Base-by-base conservation (phyloP, 306 rosid genomes). In the Vicia villosa region DNA sequence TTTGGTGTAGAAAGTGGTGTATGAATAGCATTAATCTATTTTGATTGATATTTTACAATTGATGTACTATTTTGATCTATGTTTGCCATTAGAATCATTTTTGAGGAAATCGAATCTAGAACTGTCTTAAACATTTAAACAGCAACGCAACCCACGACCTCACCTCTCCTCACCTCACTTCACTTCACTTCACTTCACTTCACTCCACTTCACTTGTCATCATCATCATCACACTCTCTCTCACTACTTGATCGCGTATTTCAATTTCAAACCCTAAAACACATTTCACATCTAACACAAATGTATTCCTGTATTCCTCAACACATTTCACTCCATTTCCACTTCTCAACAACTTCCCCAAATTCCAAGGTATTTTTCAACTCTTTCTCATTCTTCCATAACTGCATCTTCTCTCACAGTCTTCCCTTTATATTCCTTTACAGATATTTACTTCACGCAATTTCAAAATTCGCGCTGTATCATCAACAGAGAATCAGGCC, bases 301-400 rank as follows among this genome's bases (percentile, higher is more conserved):
- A 86, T 89, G 88, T 69, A 72, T 65, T 70, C 80, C 0, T 84
- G 76, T 37, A 50, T 73, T 76, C 81, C 84, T 70, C 82, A 84
- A 34, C 66, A 54, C 49, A 59, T 64, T 45, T 75, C 80, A 63
- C 57, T 69, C 63, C 84, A 72, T 63, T 40, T 83, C 4, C 78
- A 79, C 24, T 13, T 73, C 3, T 5, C 61, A 26, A 70, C 61
- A 21, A 64, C 46, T 43, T 50, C 68, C 51, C 78, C 74, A 14
- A 74, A 78, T 47, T 59, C 83, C 3, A 80, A 67, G 89, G 86
- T 82, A 43, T 4, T 47, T 63, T 38, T 64, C 55, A 24, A 56
- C 40, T 76, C 65, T 76, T 5, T 15, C 55, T 28, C 19, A 5
- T 9, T 56, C 51, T 65, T 55, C 50, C 22, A 41, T 60, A 9